Evolutionary conservation across 352 stramenopile genomes (phyloP).

Genomic region (Phytophthora europaea): DNA sequence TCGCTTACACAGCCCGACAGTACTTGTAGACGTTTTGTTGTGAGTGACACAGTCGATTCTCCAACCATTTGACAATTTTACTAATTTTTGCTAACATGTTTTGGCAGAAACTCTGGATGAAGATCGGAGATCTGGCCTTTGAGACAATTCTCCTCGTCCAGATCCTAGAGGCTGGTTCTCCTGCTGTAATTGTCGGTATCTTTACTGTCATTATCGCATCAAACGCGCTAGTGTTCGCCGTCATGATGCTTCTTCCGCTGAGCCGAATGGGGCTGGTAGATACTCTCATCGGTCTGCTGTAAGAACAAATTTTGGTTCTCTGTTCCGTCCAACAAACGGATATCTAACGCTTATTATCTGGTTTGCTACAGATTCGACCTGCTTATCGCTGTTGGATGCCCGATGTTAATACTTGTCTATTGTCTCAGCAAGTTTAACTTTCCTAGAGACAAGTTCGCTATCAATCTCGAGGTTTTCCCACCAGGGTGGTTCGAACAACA

Average conservation of each 20-base stretch:
- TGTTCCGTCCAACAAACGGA: background rate
- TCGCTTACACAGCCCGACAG: background rate
- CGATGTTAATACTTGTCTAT: slow-evolving; percentile 41
- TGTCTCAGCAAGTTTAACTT: slow-evolving; percentile 44
- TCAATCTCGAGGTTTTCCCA: slow-evolving; percentile 41
- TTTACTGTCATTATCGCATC: slow-evolving; percentile 29
- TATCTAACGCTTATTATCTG: too few relatives aligned
- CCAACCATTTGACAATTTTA: background rate
- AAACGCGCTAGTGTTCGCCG: slow-evolving; percentile 21
- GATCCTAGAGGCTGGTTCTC: slow-evolving; percentile 30
- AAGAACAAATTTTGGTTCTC: background rate
- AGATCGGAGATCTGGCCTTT: slow-evolving; percentile 31
- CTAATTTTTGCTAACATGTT: background rate
- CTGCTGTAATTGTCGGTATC: slow-evolving; percentile 22
- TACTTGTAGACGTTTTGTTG: background rate
- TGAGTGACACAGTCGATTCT: background rate
- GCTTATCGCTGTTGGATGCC: slow-evolving; percentile 42
- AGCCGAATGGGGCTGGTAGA: slow-evolving; percentile 18
- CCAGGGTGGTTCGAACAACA: slow-evolving; percentile 33
- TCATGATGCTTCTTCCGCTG: slow-evolving; percentile 28
- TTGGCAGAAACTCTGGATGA: slow-evolving; percentile 31
- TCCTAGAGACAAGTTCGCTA: slow-evolving; percentile 34
- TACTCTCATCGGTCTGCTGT: slow-evolving; percentile 17
- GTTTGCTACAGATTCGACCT: slow-evolving; percentile 40
- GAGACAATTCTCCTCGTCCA: slow-evolving; percentile 33